Evolutionary conservation across 1,284 basidiomycete genomes (phyloP).

Genomic region (Papiliotrema nemorosa): DNA sequence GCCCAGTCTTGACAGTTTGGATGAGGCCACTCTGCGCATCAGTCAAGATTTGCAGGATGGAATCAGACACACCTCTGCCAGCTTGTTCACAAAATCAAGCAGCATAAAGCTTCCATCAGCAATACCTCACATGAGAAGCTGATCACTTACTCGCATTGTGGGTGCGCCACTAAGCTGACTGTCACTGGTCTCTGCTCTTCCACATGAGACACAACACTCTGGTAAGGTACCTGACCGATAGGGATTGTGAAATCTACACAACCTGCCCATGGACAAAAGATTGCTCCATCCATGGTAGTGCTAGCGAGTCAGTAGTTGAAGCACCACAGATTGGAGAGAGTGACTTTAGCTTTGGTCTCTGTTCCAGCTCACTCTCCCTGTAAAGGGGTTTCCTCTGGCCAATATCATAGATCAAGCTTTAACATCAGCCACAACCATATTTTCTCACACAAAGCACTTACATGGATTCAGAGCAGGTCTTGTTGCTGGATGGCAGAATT

Average conservation of each 20-base stretch:
- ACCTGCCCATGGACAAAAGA: slow-evolving; percentile 11
- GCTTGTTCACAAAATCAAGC: slow-evolving; percentile 14
- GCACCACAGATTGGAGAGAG: slow-evolving; percentile 8
- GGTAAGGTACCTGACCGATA: slow-evolving; percentile 50
- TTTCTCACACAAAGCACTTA: too few relatives aligned
- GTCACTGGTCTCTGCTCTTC: slow-evolving; percentile 50
- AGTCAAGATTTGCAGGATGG: background rate
- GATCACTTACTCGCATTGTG: slow-evolving; percentile 49
- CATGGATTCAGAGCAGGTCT: slow-evolving; percentile 46
- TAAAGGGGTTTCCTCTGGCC: slow-evolving; percentile 11
- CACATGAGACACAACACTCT: slow-evolving; percentile 45
- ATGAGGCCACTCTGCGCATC: slow-evolving; percentile 11
- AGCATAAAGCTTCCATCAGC: slow-evolving; percentile 18
- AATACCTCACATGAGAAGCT: background rate
- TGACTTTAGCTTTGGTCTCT: slow-evolving; percentile 1
- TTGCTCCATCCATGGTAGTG: background rate
- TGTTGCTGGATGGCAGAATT: slow-evolving; percentile 35
- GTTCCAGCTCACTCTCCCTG: slow-evolving; percentile 8
- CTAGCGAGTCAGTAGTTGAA: background rate
- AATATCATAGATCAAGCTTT: slow-evolving; percentile 11
- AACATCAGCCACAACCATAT: background rate
- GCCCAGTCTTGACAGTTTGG: slow-evolving; percentile 16
- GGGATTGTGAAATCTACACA: slow-evolving; percentile 52
- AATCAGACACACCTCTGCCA: slow-evolving; percentile 9
- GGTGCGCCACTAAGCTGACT: slow-evolving; percentile 47